A percentile compares a stretch with the other conserved stretches of the same genome.
Evolutionary conservation across 345 rosid species (phyloP).

Genomic region (Melastoma malabathricum): DNA sequence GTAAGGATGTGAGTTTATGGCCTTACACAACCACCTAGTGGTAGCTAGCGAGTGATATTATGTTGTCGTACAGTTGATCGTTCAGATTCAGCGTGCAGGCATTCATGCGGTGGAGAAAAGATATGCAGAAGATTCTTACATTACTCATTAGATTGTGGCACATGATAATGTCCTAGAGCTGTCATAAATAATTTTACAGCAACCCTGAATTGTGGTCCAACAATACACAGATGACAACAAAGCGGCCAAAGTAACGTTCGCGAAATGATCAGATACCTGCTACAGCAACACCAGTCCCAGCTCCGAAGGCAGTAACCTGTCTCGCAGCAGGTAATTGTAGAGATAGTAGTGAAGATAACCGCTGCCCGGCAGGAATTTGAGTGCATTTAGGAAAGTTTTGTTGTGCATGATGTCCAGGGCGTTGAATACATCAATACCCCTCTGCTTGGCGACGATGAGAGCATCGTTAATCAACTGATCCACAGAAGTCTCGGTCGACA

Average conservation of each 20-base stretch:
- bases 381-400: conserved; percentile 70
- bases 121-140: too few relatives aligned
- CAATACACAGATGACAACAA: too few relatives aligned
- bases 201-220: too few relatives aligned
- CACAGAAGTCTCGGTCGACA: conserved; percentile 64
- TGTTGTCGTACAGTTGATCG: background rate
- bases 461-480: conserved; percentile 91
- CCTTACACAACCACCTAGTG: too few relatives aligned
- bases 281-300: conserved; percentile 86
- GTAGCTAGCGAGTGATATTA: too few relatives aligned
- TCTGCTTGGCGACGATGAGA: conserved; percentile 62
- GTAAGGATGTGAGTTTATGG: too few relatives aligned
- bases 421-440: conserved; percentile 81
- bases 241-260: background rate
- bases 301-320: conserved; percentile 50
- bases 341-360: conserved; percentile 92
- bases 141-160: too few relatives aligned
- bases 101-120: too few relatives aligned
- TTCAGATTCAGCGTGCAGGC: too few relatives aligned
- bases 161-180: too few relatives aligned
- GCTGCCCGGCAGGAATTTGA: conserved; percentile 91
- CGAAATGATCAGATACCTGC: background rate
- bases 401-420: conserved; percentile 92
- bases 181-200: too few relatives aligned
- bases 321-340: conserved; percentile 56